Conservation (phyloP, 176 grass and related monocot genomes). For the Oryza meridionalis region DNA sequence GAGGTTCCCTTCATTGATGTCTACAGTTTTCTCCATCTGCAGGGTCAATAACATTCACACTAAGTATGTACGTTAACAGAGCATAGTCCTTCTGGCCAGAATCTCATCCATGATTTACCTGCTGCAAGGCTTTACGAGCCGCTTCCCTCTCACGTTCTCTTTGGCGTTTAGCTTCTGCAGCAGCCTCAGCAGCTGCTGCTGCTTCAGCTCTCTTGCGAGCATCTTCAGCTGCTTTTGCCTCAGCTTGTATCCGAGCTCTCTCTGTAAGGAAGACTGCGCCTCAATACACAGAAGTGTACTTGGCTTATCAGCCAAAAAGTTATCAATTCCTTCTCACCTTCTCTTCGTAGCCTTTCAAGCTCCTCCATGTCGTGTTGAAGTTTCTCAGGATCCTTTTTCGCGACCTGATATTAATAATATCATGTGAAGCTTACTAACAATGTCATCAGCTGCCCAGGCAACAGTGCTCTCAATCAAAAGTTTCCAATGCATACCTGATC, state of each 20-base stretch:
- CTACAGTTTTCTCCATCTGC: slow-evolving; percentile 98
- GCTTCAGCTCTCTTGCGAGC: slow-evolving; percentile 79
- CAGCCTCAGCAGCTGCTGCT: slow-evolving; percentile 67
- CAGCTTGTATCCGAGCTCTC: slow-evolving; percentile 87
- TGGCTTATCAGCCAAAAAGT: slow-evolving; percentile 22
- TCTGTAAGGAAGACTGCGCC: slow-evolving; percentile 52
- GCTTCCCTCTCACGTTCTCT: slow-evolving; percentile 94
- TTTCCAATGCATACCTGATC: slow-evolving; percentile 73
- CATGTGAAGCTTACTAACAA: slow-evolving; percentile 31
- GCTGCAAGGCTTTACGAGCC: slow-evolving; percentile 89
- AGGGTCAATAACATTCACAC: slow-evolving; percentile 23
- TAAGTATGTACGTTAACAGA: slow-evolving; percentile 31
- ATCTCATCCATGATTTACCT: slow-evolving; percentile 52
- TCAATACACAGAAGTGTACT: slow-evolving; percentile 30
- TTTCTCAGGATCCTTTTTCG: slow-evolving; percentile 92
- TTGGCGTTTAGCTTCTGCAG: slow-evolving; percentile 81
- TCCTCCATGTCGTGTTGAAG: slow-evolving; percentile 80
- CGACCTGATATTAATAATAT: slow-evolving; percentile 54
- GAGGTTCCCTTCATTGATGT: slow-evolving; percentile 84
- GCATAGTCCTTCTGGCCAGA: background rate
- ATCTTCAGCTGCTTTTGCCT: slow-evolving; percentile 89
- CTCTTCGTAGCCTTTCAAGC: slow-evolving; percentile 81
- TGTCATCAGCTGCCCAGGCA: slow-evolving; percentile 19
- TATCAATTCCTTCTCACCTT: slow-evolving; percentile 64
- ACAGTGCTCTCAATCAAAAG: slow-evolving; percentile 33